Evolutionary conservation across 139 green algal genomes (phyloP).

Genomic region (Pleodorina starrii): DNA sequence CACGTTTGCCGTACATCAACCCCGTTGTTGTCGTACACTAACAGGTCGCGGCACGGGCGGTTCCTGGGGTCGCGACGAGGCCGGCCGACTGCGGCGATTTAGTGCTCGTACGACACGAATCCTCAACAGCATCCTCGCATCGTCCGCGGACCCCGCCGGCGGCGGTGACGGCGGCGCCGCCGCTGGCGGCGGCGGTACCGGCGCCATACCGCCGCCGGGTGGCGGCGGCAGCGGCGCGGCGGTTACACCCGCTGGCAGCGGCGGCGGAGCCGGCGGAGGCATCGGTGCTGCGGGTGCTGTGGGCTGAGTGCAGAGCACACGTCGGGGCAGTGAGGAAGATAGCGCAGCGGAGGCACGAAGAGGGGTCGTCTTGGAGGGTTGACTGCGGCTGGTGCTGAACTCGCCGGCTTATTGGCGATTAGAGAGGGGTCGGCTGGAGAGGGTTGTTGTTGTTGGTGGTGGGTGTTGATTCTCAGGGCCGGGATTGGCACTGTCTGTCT

Average conservation of each 20-base stretch:
- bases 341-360: too few relatives aligned
- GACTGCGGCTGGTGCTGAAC: too few relatives aligned
- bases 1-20: too few relatives aligned
- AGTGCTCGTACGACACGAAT: slow-evolving; percentile 43
- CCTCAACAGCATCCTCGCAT: slow-evolving; percentile 36
- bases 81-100: slow-evolving; percentile 43
- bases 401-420: too few relatives aligned
- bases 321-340: too few relatives aligned
- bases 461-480: too few relatives aligned
- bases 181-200: neutral
- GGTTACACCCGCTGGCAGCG: neutral
- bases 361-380: too few relatives aligned
- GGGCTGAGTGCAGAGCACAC: too few relatives aligned
- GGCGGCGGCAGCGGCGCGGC: neutral
- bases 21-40: too few relatives aligned
- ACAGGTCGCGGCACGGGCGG: slow-evolving; percentile 1
- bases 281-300: neutral
- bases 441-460: too few relatives aligned
- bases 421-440: too few relatives aligned
- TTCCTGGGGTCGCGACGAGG: slow-evolving; percentile 33
- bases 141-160: neutral
- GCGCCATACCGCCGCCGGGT: neutral
- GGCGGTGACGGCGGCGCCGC: neutral
- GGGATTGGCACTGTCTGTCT: too few relatives aligned
- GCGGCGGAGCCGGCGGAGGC: neutral